Percentiles rank a stretch among this genome's conserved stretches.
phyloP scores from a whole-genome alignment of 164 flowering plant genomes.

The Vitis cinerea region DNA sequence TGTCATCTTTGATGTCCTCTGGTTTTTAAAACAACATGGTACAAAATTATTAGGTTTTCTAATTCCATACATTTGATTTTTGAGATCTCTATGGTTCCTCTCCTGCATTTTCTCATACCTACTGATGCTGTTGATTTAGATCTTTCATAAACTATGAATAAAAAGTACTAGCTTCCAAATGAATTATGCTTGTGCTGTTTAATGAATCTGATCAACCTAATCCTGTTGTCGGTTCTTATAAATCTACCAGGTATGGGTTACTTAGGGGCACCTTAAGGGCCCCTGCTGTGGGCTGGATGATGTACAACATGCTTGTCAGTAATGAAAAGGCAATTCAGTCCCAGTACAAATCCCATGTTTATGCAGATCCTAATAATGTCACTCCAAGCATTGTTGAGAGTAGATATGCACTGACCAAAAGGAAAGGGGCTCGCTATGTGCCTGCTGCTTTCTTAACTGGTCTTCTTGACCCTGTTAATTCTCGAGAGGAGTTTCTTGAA shows the following conservation, averaged over 20 bases:
- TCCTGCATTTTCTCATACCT: background rate
- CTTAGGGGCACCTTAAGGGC: conserved; percentile 83
- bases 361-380: conserved; percentile 80
- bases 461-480: conserved; percentile 75
- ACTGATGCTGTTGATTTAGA: background rate
- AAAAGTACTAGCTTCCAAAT: background rate
- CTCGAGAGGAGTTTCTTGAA: conserved; percentile 74
- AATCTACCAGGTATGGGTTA: conserved; percentile 64
- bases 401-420: conserved; percentile 72
- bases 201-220: background rate
- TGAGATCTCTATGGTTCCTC: no score
- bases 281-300: conserved; percentile 98
- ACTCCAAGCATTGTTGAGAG: conserved; percentile 67
- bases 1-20: background rate
- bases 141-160: no score
- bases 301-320: conserved; percentile 94
- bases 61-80: background rate
- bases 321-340: conserved; percentile 88
- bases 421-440: conserved; percentile 82
- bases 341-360: conserved; percentile 94
- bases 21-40: background rate
- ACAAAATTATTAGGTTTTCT: background rate
- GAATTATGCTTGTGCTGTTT: background rate
- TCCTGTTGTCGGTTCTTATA: background rate
- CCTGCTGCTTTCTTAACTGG: conserved; percentile 99